Conservation (phyloP, 306 rosid genomes). For the Pterocarpus macrocarpus region DNA sequence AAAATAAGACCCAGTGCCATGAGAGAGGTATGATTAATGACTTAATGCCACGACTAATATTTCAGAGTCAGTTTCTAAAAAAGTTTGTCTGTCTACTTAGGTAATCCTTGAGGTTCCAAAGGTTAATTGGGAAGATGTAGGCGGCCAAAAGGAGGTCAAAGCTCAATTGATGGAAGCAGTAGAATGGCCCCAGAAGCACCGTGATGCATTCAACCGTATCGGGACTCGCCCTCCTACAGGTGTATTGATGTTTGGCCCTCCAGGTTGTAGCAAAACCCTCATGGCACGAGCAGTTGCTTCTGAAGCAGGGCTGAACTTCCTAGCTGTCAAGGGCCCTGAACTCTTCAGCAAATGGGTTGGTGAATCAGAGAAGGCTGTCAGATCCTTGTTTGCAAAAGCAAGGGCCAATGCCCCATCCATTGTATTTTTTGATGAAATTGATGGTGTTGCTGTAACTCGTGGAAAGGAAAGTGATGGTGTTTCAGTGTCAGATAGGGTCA, state of each 20-base stretch:
- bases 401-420: constrained; percentile 96
- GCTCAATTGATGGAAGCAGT: constrained; percentile 88
- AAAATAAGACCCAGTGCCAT: constrained; percentile 96
- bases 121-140: constrained; percentile 95
- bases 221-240: constrained; percentile 91
- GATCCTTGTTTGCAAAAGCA: constrained; percentile 89
- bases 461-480: constrained; percentile 91
- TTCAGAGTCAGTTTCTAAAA: constrained; percentile 20
- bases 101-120: constrained; percentile 94
- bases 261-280: constrained; percentile 98
- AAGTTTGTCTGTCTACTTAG: constrained; percentile 50
- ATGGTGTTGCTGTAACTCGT: constrained; percentile 82
- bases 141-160: constrained; percentile 93
- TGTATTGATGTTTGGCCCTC: constrained; percentile 89
- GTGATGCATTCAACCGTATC: constrained; percentile 80
- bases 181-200: constrained; percentile 93
- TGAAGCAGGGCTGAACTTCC: constrained; percentile 86
- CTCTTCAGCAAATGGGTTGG: constrained; percentile 99
- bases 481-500: constrained; percentile 93
- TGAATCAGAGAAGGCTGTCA: constrained; percentile 98
- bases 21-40: constrained; percentile 79
- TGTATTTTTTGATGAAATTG: constrained; percentile 91
- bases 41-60: constrained; percentile 18
- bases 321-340: constrained; percentile 96
- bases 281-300: constrained; percentile 98